These are phyloP conservation scores for Neurospora discreta DNA, from an alignment of 495 filamentous ascomycete species.

Conservation along the genomic window DNA sequence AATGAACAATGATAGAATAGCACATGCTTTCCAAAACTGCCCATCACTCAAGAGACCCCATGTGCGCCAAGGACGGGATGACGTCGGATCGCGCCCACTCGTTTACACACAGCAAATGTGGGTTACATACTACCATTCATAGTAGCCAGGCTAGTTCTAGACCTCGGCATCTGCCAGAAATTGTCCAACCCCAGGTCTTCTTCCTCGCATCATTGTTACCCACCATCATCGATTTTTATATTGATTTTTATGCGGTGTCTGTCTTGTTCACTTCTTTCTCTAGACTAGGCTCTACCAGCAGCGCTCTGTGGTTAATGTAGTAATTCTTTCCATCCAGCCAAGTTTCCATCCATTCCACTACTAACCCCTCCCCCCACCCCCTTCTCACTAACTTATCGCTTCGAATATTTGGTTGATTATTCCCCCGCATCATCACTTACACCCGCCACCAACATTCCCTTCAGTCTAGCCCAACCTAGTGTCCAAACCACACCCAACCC, in stretches of 20 bases:
- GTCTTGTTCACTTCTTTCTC: too few relatives aligned
- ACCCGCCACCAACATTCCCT: neutral
- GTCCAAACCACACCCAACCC: neutral
- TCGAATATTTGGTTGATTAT: neutral
- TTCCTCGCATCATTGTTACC: neutral
- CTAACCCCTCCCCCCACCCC: neutral
- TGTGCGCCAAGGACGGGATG: neutral
- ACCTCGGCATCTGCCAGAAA: neutral
- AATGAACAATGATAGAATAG: neutral
- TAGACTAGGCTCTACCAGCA: neutral
- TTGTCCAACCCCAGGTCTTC: neutral
- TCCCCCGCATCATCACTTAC: neutral
- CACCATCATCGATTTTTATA: neutral
- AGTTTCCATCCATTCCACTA: neutral
- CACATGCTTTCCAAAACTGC: neutral
- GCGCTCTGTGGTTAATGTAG: neutral
- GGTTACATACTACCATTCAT: too few relatives aligned
- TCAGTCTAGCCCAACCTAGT: neutral
- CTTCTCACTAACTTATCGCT: neutral
- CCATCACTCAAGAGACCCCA: neutral
- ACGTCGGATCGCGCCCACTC: neutral
- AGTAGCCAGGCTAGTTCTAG: neutral
- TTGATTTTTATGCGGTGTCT: too few relatives aligned
- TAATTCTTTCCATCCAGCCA: neutral
- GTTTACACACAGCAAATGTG: neutral